Evolutionary conservation across 768 basidiomycete genomes (phyloP).

Genomic region (Leccinum barrowsii): DNA sequence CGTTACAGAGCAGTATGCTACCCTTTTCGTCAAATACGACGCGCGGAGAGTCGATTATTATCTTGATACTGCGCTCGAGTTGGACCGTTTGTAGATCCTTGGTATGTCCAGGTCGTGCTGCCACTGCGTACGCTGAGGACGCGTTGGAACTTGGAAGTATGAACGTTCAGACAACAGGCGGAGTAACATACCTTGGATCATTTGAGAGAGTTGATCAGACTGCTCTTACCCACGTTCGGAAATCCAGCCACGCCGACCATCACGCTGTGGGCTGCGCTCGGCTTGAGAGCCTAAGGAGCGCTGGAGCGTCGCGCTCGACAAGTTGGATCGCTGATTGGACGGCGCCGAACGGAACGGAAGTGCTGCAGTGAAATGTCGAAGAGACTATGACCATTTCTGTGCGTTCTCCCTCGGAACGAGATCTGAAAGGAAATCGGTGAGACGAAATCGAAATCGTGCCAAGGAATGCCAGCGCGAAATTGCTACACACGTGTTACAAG

Average conservation of each 20-base stretch:
- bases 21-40: no score
- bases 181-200: slow-evolving; percentile 56
- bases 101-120: slow-evolving; percentile 25
- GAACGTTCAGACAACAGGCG: background rate
- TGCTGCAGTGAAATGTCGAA: slow-evolving; percentile 72
- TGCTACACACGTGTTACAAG: no score
- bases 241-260: slow-evolving; percentile 95
- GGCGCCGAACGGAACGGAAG: no score
- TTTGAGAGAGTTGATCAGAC: slow-evolving; percentile 89
- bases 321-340: slow-evolving; percentile 72
- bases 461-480: no score
- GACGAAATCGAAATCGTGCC: background rate
- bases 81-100: slow-evolving; percentile 88
- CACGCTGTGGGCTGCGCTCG: slow-evolving; percentile 58
- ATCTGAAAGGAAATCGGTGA: slow-evolving; percentile 44
- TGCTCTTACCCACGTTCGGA: slow-evolving; percentile 91
- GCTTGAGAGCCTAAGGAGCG: slow-evolving; percentile 72
- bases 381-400: slow-evolving; percentile 83
- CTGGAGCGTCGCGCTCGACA: slow-evolving; percentile 73
- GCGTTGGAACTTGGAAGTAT: background rate
- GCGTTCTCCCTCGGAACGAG: slow-evolving; percentile 87
- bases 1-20: no score
- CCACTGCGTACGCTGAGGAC: no score
- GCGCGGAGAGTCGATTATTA: no score
- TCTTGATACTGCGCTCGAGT: slow-evolving; percentile 83